Conservation (phyloP, 2,329 filamentous ascomycete genomes). For the Colletotrichum salicis region DNA sequence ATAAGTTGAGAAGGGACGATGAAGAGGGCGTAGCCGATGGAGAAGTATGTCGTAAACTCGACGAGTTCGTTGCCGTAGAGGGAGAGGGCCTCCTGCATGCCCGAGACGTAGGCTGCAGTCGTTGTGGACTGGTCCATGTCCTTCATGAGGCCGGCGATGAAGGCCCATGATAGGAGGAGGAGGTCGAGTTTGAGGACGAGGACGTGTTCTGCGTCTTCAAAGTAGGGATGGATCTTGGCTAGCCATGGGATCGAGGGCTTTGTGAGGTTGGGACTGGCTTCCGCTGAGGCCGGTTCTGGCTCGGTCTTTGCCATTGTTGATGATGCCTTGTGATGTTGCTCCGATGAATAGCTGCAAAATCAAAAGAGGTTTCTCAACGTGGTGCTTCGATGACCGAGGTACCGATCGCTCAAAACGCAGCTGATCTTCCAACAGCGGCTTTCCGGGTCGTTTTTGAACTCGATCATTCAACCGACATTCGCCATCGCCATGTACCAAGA, state of each 20-base stretch:
- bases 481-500: not conserved
- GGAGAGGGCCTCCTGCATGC: slow-evolving; percentile 40
- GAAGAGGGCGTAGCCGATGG: slow-evolving; percentile 39
- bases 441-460: not conserved
- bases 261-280: not conserved
- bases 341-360: not conserved
- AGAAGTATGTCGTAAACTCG: slow-evolving; percentile 38
- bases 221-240: slow-evolving; percentile 44
- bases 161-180: slow-evolving; percentile 36
- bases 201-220: slow-evolving; percentile 42
- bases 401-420: not conserved
- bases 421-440: not conserved
- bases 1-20: slow-evolving; percentile 45
- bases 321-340: not conserved
- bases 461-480: not conserved
- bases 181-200: slow-evolving; percentile 44
- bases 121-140: slow-evolving; percentile 46
- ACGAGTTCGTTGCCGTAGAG: slow-evolving; percentile 41
- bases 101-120: slow-evolving; percentile 39
- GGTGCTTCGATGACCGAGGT: too few relatives aligned
- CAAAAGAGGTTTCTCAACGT: not conserved
- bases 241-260: slow-evolving; percentile 39
- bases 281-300: not conserved
- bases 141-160: slow-evolving; percentile 38
- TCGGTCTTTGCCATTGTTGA: not conserved